Evolutionary conservation across 768 basidiomycete genomes (phyloP).

Genomic region (Psilocybe tampanensis): DNA sequence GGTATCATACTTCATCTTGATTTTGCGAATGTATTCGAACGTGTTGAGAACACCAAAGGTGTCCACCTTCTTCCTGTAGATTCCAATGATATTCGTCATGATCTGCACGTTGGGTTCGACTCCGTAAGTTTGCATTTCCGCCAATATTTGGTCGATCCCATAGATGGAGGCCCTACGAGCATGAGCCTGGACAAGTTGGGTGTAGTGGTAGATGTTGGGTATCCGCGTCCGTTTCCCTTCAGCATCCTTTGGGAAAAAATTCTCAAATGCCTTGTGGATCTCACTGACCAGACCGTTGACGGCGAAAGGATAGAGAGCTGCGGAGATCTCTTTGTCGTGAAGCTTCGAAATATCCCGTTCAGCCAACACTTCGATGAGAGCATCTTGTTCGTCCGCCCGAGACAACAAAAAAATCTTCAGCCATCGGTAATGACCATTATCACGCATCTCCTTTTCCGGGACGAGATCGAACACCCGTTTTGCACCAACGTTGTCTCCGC

Average conservation of each 20-base stretch:
- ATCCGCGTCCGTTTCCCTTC: conserved; percentile 30
- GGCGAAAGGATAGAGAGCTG: conserved; percentile 56
- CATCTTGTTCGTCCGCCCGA: background rate
- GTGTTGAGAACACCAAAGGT: conserved; percentile 49
- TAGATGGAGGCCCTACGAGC: conserved; percentile 46
- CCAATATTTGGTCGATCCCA: conserved; percentile 58
- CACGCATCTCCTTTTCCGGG: background rate
- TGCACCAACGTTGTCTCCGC: background rate
- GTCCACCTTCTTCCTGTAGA: conserved; percentile 57
- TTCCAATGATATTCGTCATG: conserved; percentile 62
- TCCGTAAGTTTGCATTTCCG: conserved; percentile 39
- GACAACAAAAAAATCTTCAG: background rate
- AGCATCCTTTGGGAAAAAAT: conserved; percentile 48
- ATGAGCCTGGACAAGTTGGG: conserved; percentile 57
- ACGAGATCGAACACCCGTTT: conserved; percentile 4
- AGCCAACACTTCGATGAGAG: background rate
- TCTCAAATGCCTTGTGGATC: conserved; percentile 53
- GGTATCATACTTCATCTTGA: conserved; percentile 46
- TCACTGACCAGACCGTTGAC: conserved; percentile 40
- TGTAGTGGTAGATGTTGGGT: conserved; percentile 55
- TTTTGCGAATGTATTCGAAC: conserved; percentile 62
- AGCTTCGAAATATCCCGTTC: background rate
- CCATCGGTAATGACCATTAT: background rate
- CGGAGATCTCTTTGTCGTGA: conserved; percentile 13
- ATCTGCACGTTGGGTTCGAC: conserved; percentile 55